Percentiles rank a stretch among this genome's conserved stretches.
These are phyloP conservation scores for Handroanthus guayacan DNA, from an alignment of 257 asterid genomes.

Conservation along the genomic window DNA sequence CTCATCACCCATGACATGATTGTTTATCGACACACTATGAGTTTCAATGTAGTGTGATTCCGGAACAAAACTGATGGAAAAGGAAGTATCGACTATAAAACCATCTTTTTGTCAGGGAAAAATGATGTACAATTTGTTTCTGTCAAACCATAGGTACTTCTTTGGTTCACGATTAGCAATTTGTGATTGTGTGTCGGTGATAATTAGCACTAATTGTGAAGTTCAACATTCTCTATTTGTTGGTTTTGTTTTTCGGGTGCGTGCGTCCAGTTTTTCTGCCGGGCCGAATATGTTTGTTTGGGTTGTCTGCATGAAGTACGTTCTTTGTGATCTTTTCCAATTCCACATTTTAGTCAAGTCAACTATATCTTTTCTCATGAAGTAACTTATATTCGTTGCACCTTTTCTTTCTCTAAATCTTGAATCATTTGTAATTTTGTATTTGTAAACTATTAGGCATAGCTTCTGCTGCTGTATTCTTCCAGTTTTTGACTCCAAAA, in stretches of 20 bases:
- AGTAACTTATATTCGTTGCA: not conserved
- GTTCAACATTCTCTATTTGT: not conserved
- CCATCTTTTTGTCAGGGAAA: not conserved
- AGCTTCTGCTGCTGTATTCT: not conserved
- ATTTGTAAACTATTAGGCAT: not conserved
- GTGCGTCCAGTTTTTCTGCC: not conserved
- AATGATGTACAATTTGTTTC: not conserved
- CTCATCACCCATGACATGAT: constrained; percentile 1
- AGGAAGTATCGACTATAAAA: not conserved
- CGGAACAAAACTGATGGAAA: not conserved
- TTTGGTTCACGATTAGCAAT: not conserved
- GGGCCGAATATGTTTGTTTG: not conserved
- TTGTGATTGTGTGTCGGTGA: not conserved
- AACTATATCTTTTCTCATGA: constrained; percentile 10
- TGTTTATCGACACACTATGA: not conserved
- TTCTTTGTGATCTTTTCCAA: constrained; percentile 13
- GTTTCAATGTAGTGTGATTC: not conserved
- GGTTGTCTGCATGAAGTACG: not conserved
- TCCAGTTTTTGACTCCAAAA: constrained; percentile 2
- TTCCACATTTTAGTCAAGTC: not conserved
- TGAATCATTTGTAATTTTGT: not conserved
- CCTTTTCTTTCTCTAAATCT: not conserved
- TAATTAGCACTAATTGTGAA: not conserved
- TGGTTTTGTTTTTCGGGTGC: not conserved
- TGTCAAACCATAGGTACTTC: not conserved